Evolutionary conservation across 768 basidiomycete species (phyloP).

Genomic region (Xanthoconium stramineum): DNA sequence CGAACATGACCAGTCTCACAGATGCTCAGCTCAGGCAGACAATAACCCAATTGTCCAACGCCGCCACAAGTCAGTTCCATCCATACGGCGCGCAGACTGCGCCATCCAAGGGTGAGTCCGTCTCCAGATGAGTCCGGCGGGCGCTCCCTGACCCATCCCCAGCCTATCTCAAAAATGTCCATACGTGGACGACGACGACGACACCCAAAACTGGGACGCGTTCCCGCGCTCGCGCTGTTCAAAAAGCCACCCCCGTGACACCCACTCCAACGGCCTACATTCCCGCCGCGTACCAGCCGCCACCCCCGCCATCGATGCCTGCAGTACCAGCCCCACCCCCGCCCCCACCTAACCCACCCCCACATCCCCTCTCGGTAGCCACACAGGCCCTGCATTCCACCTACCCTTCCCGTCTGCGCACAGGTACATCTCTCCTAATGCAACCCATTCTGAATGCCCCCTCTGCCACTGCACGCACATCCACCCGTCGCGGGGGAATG

Average conservation of each 20-base stretch:
- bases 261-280: slow-evolving; percentile 33
- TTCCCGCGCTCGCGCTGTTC: slow-evolving; percentile 34
- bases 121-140: neutral
- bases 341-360: slow-evolving; percentile 46
- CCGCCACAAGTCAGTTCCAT: slow-evolving; percentile 36
- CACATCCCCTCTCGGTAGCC: slow-evolving; percentile 54
- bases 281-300: slow-evolving; percentile 38
- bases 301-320: slow-evolving; percentile 32
- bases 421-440: slow-evolving; percentile 85
- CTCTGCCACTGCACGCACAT: slow-evolving; percentile 42
- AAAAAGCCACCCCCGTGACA: slow-evolving; percentile 42
- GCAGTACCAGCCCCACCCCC: slow-evolving; percentile 25
- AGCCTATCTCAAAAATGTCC: slow-evolving; percentile 69
- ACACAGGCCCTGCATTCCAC: slow-evolving; percentile 77
- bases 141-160: slow-evolving; percentile 13
- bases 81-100: slow-evolving; percentile 31
- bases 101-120: slow-evolving; percentile 28
- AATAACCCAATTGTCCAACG: slow-evolving; percentile 49
- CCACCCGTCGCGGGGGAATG: slow-evolving; percentile 60
- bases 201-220: slow-evolving; percentile 43
- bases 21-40: slow-evolving; percentile 65
- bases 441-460: slow-evolving; percentile 68
- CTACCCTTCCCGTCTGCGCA: slow-evolving; percentile 86
- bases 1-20: slow-evolving; percentile 45
- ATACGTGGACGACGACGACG: slow-evolving; percentile 64